Conservation (phyloP, 148 eudicot genomes). For the Vaccinium macrocarpon region DNA sequence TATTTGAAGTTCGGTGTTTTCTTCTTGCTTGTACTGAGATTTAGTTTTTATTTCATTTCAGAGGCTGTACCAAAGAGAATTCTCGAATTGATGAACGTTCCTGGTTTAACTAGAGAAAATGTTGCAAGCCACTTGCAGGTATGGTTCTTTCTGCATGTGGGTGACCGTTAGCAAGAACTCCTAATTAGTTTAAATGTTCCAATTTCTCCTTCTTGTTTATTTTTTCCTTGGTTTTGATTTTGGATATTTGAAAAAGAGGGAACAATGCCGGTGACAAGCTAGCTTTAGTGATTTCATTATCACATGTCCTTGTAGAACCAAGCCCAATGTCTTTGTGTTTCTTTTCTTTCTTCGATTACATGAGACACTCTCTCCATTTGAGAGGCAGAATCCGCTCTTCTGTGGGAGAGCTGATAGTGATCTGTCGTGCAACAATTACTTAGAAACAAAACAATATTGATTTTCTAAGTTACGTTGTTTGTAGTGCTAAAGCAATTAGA, state of each 20-base stretch:
- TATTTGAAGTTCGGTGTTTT: background rate
- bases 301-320: background rate
- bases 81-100: conserved; percentile 60
- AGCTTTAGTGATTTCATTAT: background rate
- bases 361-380: background rate
- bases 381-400: background rate
- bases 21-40: background rate
- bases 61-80: conserved; percentile 39
- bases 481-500: background rate
- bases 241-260: conserved; percentile 6
- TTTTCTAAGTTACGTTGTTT: background rate
- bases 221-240: background rate
- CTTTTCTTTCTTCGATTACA: background rate
- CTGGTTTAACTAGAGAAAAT: conserved; percentile 59
- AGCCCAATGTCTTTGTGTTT: background rate
- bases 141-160: conserved; percentile 10
- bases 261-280: background rate
- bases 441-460: conserved; percentile 6
- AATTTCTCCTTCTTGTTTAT: conserved; percentile 36
- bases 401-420: background rate
- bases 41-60: conserved; percentile 16
- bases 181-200: conserved; percentile 13
- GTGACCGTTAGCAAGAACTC: background rate
- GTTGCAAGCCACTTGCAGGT: conserved; percentile 75
- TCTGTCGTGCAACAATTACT: background rate